A percentile compares a stretch with the other conserved stretches of the same genome.
Evolutionary conservation across 2,329 filamentous ascomycete genomes (phyloP).

Genomic region (Ophiosphaerella narmari): DNA sequence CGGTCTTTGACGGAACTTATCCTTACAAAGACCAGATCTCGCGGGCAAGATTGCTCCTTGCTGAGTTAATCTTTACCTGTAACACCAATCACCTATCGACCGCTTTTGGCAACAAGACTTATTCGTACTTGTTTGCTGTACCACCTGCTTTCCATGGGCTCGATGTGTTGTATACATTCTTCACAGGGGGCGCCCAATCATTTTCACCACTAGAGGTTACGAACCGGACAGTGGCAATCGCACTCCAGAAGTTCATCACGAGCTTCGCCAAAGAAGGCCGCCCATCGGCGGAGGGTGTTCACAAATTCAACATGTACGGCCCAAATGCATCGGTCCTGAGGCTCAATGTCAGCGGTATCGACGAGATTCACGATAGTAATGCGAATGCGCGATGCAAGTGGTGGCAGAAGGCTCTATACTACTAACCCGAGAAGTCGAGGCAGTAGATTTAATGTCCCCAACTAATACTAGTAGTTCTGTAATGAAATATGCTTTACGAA

Average conservation of each 20-base stretch:
- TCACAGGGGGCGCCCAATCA: conserved; percentile 42
- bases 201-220: conserved; percentile 16
- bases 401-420: conserved; percentile 58
- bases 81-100: conserved; percentile 57
- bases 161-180: conserved; percentile 60
- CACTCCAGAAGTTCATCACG: conserved; percentile 54
- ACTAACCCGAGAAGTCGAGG: neutral
- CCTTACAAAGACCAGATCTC: conserved; percentile 53
- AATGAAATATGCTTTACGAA: neutral
- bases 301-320: conserved; percentile 55
- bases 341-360: conserved; percentile 51
- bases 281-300: conserved; percentile 47
- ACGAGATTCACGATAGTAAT: conserved; percentile 50
- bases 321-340: conserved; percentile 50
- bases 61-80: conserved; percentile 56
- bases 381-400: conserved; percentile 56
- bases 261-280: conserved; percentile 48
- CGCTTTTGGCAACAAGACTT: conserved; percentile 54
- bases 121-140: conserved; percentile 59
- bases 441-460: too few relatives aligned
- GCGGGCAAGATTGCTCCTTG: conserved; percentile 49
- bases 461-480: neutral
- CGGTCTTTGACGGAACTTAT: conserved; percentile 53
- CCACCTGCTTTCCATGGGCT: conserved; percentile 59
- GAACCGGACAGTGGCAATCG: conserved; percentile 47